Evolutionary conservation across 306 rosid genomes (phyloP).

Genomic region (Corylus americana): DNA sequence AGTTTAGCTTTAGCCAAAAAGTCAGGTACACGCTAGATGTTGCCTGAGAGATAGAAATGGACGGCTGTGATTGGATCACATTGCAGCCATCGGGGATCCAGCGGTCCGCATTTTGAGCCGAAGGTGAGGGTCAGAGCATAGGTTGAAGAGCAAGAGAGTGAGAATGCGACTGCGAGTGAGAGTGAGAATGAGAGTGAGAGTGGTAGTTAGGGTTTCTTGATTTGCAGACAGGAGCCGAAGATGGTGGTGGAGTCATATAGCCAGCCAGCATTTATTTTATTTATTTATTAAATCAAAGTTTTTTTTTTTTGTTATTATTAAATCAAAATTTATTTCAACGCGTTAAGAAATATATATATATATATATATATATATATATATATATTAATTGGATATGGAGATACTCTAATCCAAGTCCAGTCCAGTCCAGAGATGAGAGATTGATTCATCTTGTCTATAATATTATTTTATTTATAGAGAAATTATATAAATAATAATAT

Average conservation of each 20-base stretch:
- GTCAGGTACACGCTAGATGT: constrained; percentile 30
- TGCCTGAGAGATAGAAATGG: not conserved
- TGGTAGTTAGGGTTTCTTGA: constrained; percentile 47
- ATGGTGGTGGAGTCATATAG: constrained; percentile 44
- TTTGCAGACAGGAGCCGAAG: constrained; percentile 45
- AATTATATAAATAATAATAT: too few species aligned
- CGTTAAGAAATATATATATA: too few species aligned
- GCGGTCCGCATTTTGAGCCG: constrained; percentile 31
- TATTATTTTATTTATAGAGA: too few species aligned
- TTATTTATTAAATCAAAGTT: not conserved
- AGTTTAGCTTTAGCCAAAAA: not conserved
- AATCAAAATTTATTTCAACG: too few species aligned
- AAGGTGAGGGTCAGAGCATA: constrained; percentile 11
- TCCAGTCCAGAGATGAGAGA: too few species aligned
- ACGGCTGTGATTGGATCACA: constrained; percentile 30
- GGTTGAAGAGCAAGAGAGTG: constrained; percentile 29
- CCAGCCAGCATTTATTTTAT: not conserved
- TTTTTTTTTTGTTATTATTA: not conserved
- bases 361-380: too few species aligned
- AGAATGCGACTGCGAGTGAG: not conserved
- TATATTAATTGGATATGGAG: too few species aligned
- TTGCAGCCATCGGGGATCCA: constrained; percentile 46
- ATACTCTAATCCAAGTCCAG: too few species aligned
- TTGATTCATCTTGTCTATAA: too few species aligned
- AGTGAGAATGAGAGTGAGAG: not conserved